A percentile compares a stretch with the other conserved stretches of the same genome.
These are phyloP conservation scores for Leccinum uliginosum DNA, from an alignment of 768 basidiomycete species.

Conservation along the genomic window DNA sequence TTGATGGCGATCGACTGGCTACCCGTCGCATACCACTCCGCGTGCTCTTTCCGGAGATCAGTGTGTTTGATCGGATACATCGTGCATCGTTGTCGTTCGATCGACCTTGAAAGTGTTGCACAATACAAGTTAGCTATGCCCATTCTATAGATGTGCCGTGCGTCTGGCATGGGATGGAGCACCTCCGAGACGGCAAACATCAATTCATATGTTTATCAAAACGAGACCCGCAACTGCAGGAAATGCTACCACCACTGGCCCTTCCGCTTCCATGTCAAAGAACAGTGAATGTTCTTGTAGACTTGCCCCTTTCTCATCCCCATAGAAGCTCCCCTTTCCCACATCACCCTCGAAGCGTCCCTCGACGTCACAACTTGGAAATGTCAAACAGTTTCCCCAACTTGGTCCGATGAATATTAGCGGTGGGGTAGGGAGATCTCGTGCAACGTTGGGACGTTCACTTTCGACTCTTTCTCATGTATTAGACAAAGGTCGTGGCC, in stretches of 20 bases:
- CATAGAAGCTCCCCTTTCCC: constrained; percentile 29
- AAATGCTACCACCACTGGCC: not conserved
- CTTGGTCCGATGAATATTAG: constrained; percentile 1
- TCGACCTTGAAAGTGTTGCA: not conserved
- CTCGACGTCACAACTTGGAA: constrained; percentile 5
- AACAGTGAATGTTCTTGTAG: constrained; percentile 8
- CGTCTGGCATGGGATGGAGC: too few relatives aligned
- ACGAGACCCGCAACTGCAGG: not conserved
- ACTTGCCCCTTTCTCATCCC: constrained; percentile 11
- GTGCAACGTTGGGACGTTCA: constrained; percentile 30
- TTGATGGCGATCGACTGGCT: not conserved
- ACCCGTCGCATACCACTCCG: not conserved
- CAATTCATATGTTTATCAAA: constrained; percentile 23
- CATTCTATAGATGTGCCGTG: too few relatives aligned
- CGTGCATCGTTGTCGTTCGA: not conserved
- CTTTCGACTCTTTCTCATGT: constrained; percentile 65
- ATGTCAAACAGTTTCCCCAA: constrained; percentile 1
- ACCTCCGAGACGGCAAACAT: not conserved
- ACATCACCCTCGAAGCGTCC: constrained; percentile 17
- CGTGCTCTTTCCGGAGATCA: not conserved
- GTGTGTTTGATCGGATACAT: not conserved
- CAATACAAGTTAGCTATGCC: too few relatives aligned
- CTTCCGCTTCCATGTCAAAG: constrained; percentile 5
- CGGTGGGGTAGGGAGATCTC: not conserved
- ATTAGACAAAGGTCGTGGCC: constrained; percentile 64